Base-by-base conservation (phyloP, 2,329 filamentous ascomycete species). In the Pseudogymnoascus sp. region DNA sequence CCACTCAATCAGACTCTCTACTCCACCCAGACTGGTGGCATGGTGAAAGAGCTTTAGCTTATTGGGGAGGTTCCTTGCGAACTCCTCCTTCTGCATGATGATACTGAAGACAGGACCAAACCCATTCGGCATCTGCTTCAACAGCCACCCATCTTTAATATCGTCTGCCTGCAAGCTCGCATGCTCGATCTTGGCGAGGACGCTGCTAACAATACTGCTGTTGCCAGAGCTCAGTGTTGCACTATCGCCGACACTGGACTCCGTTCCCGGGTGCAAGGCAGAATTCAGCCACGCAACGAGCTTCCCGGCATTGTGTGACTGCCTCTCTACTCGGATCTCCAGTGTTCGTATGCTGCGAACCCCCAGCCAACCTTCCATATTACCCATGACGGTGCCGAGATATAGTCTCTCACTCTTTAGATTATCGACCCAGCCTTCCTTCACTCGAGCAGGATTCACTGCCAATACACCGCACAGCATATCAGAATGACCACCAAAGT, bases 1-100 rank as follows among this genome's bases (percentile, higher is more conserved):
- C 94, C 94, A 99, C 81, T 99, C 94, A 68, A 99, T 92, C 77
- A 97, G 75, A 70, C 90, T 94, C 81, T 97, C 94, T 8, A 97
- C 91, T 4, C 94, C 93, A 2, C 94, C 94, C 28, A 97, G 75
- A 73, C 90, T 95, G 2, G 94, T 99, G 5, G 94, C 94, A 74
- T 99, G 94, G 68, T 96, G 90, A 77, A 97, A 97, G 47, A 96
- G 80, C 2, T 79, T 72, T 71, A 97, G 75, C 73, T 89, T 89
- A 69, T 87, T 89, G 3, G 94, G 94, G 65, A 99, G 75, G 30
- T 77, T 74, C 66, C 80, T 82, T 3, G 94, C 92, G 59, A 82
- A 71, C 1, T 78, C 75, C 63, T 82, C 78, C 2, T 80, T 76
- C 68, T 82, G 82, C 76, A 90, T 80, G 62, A 80, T 80, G 22